Percentiles rank a stretch among this genome's conserved stretches.
Conservation (phyloP, 331 rosid species). For the Ulmus americana region DNA sequence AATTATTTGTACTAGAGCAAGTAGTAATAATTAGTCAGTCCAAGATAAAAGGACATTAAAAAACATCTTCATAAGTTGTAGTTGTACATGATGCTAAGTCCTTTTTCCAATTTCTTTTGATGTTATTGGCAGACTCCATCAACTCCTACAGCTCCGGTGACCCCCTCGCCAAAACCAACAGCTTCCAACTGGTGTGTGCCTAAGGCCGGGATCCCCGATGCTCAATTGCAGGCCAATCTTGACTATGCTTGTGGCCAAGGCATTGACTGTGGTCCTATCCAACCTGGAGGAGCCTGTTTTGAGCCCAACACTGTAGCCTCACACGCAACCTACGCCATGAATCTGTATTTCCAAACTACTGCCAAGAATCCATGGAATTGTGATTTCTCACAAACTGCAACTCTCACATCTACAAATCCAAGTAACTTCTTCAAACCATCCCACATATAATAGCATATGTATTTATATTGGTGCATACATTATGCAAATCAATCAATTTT, state of each 20-base stretch:
- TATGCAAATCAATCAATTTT: neutral
- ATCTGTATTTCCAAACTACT: constrained; percentile 61
- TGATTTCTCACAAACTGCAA: constrained; percentile 84
- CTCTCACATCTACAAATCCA: constrained; percentile 67
- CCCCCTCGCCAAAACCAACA: constrained; percentile 42
- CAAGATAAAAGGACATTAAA: no score
- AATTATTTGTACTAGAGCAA: no score
- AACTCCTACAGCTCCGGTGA: constrained; percentile 34
- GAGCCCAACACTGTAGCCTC: constrained; percentile 67
- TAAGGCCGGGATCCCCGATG: constrained; percentile 47
- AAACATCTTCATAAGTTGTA: no score
- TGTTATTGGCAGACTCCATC: constrained; percentile 39
- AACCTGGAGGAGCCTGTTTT: constrained; percentile 79
- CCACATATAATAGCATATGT: neutral
- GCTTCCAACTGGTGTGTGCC: constrained; percentile 70
- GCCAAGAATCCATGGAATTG: constrained; percentile 60
- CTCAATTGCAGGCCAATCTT: constrained; percentile 61
- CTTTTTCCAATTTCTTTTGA: no score
- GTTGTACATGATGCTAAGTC: no score
- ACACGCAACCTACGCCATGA: constrained; percentile 89
- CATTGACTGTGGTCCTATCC: constrained; percentile 69
- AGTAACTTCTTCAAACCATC: constrained; percentile 40
- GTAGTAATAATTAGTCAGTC: no score
- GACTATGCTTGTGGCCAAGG: constrained; percentile 84
- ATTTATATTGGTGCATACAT: neutral